phyloP scores from a whole-genome alignment of 2,329 filamentous ascomycete species.

The Colletotrichum eremochloae region DNA sequence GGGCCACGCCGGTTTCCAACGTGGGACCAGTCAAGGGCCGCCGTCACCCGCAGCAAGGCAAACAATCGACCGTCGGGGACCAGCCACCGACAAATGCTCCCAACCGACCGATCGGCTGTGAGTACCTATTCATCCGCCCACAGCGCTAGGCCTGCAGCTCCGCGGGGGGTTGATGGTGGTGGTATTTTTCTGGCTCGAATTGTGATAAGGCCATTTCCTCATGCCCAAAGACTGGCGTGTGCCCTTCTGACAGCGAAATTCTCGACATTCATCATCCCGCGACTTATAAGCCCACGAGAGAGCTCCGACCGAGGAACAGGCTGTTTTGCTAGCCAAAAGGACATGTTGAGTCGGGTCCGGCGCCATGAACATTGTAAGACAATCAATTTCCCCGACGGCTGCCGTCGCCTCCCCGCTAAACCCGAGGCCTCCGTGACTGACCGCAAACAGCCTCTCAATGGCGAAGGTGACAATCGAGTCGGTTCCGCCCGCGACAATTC shows the following conservation, averaged over 20 bases:
- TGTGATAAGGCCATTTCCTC: not conserved
- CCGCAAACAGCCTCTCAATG: conserved; percentile 25
- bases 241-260: not conserved
- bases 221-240: not conserved
- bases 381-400: not conserved
- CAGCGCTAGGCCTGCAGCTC: conserved; percentile 8
- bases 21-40: not conserved
- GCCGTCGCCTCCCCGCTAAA: not conserved
- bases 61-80: not conserved
- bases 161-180: not conserved
- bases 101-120: conserved; percentile 6
- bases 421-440: conserved; percentile 22
- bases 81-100: conserved; percentile 6
- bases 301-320: not conserved
- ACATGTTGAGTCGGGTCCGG: conserved; percentile 13
- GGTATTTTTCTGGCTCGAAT: not conserved
- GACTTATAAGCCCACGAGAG: not conserved
- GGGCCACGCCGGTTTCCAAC: conserved; percentile 4
- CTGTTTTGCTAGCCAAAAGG: not conserved
- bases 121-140: not conserved
- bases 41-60: not conserved
- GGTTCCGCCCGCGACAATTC: conserved; percentile 59
- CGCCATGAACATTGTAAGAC: conserved; percentile 18
- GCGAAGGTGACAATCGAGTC: conserved; percentile 55
- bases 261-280: conserved; percentile 1